These are phyloP conservation scores for Sisymbrium altissimum DNA, from an alignment of 345 rosid genomes.

Conservation along the genomic window DNA sequence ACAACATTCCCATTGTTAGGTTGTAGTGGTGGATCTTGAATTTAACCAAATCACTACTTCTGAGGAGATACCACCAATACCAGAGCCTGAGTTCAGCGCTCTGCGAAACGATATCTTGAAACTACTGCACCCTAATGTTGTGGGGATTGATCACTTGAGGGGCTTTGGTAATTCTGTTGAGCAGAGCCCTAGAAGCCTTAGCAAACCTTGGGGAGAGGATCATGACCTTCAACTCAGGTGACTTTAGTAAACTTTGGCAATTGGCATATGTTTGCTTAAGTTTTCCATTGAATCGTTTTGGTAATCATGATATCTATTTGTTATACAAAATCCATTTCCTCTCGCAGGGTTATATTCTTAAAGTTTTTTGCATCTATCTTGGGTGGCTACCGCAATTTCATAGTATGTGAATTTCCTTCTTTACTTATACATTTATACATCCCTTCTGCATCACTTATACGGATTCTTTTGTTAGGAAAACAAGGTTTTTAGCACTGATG, in stretches of 20 bases:
- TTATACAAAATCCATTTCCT: conserved; percentile 26
- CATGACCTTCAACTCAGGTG: conserved; percentile 96
- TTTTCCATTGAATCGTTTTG: not conserved
- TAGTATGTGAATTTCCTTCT: conserved; percentile 49
- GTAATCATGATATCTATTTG: conserved; percentile 13
- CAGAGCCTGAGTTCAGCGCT: conserved; percentile 90
- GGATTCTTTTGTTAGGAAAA: conserved; percentile 61
- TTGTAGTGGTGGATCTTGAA: conserved; percentile 96
- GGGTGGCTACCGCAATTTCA: conserved; percentile 98
- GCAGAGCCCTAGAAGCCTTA: conserved; percentile 46
- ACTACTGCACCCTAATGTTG: conserved; percentile 79
- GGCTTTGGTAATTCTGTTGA: conserved; percentile 51
- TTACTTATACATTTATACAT: not conserved
- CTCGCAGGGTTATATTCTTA: conserved; percentile 87
- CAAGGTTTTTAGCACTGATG: conserved; percentile 76
- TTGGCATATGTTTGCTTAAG: not conserved
- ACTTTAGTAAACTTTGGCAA: conserved; percentile 33
- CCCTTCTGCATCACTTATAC: conserved; percentile 5
- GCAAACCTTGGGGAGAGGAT: conserved; percentile 94
- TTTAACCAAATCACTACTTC: conserved; percentile 75
- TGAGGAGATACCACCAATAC: conserved; percentile 90
- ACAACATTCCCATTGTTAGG: conserved; percentile 48
- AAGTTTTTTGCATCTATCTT: conserved; percentile 91
- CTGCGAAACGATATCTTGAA: conserved; percentile 75
- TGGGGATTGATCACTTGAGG: conserved; percentile 84